Base-by-base conservation (phyloP, 1,284 basidiomycete species). In the Thecaphora thlaspeos region DNA sequence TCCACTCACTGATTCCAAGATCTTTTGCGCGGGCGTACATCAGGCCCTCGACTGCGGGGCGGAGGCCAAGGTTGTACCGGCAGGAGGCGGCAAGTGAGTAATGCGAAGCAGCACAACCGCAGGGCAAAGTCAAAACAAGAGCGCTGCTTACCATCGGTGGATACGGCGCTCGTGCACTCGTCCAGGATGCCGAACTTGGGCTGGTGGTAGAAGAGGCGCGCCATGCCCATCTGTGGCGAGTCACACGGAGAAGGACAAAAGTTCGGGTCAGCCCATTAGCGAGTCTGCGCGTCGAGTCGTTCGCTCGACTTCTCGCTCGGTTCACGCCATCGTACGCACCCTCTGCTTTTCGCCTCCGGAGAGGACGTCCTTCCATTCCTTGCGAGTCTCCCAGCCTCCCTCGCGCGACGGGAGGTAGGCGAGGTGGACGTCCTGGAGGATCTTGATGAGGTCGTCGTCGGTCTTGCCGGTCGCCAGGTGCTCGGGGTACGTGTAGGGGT, bases 21-120 rank as follows among this genome's bases (percentile, higher is more conserved):
- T 86, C 83, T 79, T 96, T 96, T 34, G 90, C 89, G 66, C 90
- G 87, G 74, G 94, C 88, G 80, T 96, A 97, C 90, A 98, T 93
- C 56, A 87, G 82, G 0, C 92, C 92, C 77, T 96, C 93, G 19
- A 96, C 91, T 44, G 26, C n/a, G 10, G 17, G 14, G n/a, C n/a
- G n/a, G n/a, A n/a, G n/a, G n/a, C n/a, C n/a, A n/a, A n/a, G n/a
- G n/a, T n/a, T n/a, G n/a, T n/a, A n/a, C n/a, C n/a, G n/a, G n/a
- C n/a, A n/a, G n/a, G n/a, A n/a, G n/a, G n/a, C n/a, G n/a, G n/a
- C n/a, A n/a, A n/a, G n/a, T n/a, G n/a, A n/a, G n/a, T n/a, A n/a
- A n/a, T n/a, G n/a, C n/a, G n/a, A n/a, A n/a, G n/a, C n/a, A n/a
- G n/a, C n/a, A n/a, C n/a, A n/a, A n/a, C n/a, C n/a, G n/a, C n/a